A percentile compares a stretch with the other conserved stretches of the same genome.
phyloP scores from a whole-genome alignment of 2,329 filamentous ascomycete genomes.

The Didymellaceae sp. region DNA sequence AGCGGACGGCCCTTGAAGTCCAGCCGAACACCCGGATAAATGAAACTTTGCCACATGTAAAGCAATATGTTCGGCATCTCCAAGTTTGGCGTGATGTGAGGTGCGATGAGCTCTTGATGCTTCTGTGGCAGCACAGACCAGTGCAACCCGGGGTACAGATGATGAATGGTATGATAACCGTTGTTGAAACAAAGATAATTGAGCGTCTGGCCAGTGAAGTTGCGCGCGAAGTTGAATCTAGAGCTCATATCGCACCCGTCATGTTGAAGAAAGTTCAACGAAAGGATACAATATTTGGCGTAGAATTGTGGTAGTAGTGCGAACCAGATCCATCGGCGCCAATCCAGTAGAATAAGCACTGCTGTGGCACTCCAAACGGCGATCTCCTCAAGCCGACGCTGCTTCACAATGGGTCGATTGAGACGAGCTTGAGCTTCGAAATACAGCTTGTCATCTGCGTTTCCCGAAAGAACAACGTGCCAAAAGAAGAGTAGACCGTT shows the following conservation, averaged over 20 bases:
- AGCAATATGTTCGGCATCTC: not conserved
- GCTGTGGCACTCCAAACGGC: slow-evolving; percentile 1
- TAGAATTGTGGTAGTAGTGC: slow-evolving; percentile 4
- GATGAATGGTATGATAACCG: slow-evolving; percentile 2
- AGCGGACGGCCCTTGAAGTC: not conserved
- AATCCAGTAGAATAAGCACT: not conserved
- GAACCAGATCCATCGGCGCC: slow-evolving; percentile 4
- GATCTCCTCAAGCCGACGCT: not conserved
- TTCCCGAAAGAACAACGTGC: slow-evolving; percentile 4
- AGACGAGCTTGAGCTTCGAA: slow-evolving; percentile 1
- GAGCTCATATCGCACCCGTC: slow-evolving; percentile 5
- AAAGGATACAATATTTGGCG: slow-evolving; percentile 4
- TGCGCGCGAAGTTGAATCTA: slow-evolving; percentile 2
- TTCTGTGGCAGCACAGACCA: not conserved
- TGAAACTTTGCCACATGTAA: slow-evolving; percentile 1
- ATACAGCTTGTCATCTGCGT: slow-evolving; percentile 3
- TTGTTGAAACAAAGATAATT: slow-evolving; percentile 6
- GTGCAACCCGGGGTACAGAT: slow-evolving; percentile 1
- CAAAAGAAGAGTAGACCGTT: slow-evolving; percentile 4
- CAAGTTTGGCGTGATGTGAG: not conserved
- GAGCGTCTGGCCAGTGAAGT: not conserved
- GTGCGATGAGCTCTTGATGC: slow-evolving; percentile 3
- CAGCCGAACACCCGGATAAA: slow-evolving; percentile 3
- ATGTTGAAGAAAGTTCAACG: slow-evolving; percentile 3
- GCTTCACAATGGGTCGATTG: slow-evolving; percentile 4